Evolutionary conservation across 2,329 filamentous ascomycete genomes (phyloP).

Genomic region (Colletotrichum phormii): DNA sequence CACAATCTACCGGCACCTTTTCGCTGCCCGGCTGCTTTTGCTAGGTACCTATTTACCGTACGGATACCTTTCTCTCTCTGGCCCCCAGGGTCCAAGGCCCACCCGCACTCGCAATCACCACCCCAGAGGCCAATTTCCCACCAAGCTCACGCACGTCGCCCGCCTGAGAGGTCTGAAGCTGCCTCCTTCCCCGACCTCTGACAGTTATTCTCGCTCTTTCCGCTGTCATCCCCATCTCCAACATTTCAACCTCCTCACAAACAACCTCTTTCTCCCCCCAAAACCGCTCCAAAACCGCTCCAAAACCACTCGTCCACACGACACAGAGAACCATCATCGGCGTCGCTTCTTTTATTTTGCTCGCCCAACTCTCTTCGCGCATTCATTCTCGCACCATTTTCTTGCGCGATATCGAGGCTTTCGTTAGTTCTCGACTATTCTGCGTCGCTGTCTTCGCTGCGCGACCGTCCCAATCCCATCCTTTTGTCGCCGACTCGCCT

Average conservation of each 20-base stretch:
- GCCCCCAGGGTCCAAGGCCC: slow-evolving; percentile 21
- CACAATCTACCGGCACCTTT: background rate
- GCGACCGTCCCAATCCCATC: slow-evolving; percentile 36
- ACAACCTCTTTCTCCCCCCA: slow-evolving; percentile 36
- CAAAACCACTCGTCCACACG: slow-evolving; percentile 40
- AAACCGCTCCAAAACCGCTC: too few relatives aligned
- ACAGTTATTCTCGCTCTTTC: slow-evolving; percentile 33
- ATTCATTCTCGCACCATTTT: slow-evolving; percentile 39
- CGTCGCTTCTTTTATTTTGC: slow-evolving; percentile 31
- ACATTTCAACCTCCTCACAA: slow-evolving; percentile 38
- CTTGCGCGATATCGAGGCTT: slow-evolving; percentile 53
- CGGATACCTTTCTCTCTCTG: slow-evolving; percentile 8
- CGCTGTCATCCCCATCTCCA: slow-evolving; percentile 31
- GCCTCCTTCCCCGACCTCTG: slow-evolving; percentile 16
- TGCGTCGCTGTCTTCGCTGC: slow-evolving; percentile 36
- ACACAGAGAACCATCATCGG: slow-evolving; percentile 38
- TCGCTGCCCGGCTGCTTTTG: background rate
- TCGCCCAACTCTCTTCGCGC: slow-evolving; percentile 37
- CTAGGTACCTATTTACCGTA: too few relatives aligned
- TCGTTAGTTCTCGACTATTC: slow-evolving; percentile 60
- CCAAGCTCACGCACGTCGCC: slow-evolving; percentile 32
- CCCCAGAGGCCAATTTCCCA: slow-evolving; percentile 36
- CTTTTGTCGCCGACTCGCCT: slow-evolving; percentile 32
- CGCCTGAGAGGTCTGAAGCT: slow-evolving; percentile 24
- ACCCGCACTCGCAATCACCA: slow-evolving; percentile 35